Evolutionary conservation across 768 basidiomycete species (phyloP), one percentile per base, ranked within the genome.

Genomic region (Cystobasidiopsis lactophilus): DNA sequence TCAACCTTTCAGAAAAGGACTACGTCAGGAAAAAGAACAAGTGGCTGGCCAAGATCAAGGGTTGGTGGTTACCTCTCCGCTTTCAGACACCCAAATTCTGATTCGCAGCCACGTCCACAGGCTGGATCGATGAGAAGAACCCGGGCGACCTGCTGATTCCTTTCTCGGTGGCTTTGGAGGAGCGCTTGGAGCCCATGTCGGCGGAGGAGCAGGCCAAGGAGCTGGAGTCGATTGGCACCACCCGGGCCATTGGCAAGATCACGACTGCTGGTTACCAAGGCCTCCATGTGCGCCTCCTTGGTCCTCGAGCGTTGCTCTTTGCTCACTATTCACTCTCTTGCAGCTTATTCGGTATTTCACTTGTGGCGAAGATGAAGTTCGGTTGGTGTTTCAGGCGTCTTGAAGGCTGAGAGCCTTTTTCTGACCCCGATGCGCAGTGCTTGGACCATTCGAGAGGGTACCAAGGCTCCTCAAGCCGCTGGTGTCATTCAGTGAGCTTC

Each of bases 1-100:
- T 95, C 70, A 98, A 98, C 69, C 71, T 98, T 44, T 85, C 82
- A 54, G 89, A 96, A 68, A 76, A 77, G 59, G 93, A 98, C 66
- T 98, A 83, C 62, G 69, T 84, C 55, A 79, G 93, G 58, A 96
- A 95, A 70, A 96, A 95, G 77, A 96, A 95, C 72, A 96, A 95
- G 73, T 96, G 93, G 89, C 19, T 49, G 13, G 40, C 31, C 43
- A 52, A 53, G n/a, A 49, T 35, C 39, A 31, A 54, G 29, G 16
- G 33, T n/a, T 23, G 45, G 45, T 16, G 33, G n/a, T n/a, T n/a
- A n/a, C n/a, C n/a, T n/a, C n/a, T n/a, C n/a, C n/a, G n/a, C n/a
- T n/a, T n/a, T n/a, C 41, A n/a, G 7, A 7, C 9, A 26, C n/a
- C 7, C 21, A 43, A 43, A 9, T 19, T 19, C 9, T 43, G 27